Evolutionary conservation across 129 eudicot species (phyloP).

Genomic region (Heracleum sosnowskyi): DNA sequence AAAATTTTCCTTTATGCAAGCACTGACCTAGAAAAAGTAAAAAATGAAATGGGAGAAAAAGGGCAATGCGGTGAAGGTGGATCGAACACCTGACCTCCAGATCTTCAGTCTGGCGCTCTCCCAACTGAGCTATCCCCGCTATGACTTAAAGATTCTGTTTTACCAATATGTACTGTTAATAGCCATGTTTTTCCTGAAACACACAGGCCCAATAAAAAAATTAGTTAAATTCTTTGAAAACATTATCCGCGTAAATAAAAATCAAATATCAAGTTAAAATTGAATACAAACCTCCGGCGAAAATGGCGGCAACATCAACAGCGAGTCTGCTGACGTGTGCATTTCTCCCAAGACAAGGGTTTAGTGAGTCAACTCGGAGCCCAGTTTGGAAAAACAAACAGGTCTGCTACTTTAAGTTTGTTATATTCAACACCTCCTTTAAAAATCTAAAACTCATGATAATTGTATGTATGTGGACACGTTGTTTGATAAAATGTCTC

Average conservation of each 20-base stretch:
- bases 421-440: not conserved
- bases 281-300: not conserved
- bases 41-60: not conserved
- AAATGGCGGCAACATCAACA: conserved; percentile 24
- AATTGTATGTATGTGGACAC: not conserved
- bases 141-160: no score
- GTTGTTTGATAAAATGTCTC: conserved; percentile 45
- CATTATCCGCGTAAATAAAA: not conserved
- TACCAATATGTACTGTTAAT: no score
- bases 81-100: conserved; percentile 99
- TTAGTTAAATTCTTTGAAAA: not conserved
- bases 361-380: conserved; percentile 32
- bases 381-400: conserved; percentile 27
- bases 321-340: conserved; percentile 25
- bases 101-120: conserved; percentile 99
- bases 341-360: conserved; percentile 29
- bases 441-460: not conserved
- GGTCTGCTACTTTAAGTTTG: conserved; percentile 25
- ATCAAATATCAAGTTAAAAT: not conserved
- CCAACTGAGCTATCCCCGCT: conserved; percentile 99
- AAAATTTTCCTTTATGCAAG: no score
- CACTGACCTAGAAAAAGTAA: no score
- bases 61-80: conserved; percentile 84
- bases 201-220: not conserved
- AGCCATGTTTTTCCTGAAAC: no score